Evolutionary conservation across 495 filamentous ascomycete species (phyloP).

Genomic region (Neurospora sp.): DNA sequence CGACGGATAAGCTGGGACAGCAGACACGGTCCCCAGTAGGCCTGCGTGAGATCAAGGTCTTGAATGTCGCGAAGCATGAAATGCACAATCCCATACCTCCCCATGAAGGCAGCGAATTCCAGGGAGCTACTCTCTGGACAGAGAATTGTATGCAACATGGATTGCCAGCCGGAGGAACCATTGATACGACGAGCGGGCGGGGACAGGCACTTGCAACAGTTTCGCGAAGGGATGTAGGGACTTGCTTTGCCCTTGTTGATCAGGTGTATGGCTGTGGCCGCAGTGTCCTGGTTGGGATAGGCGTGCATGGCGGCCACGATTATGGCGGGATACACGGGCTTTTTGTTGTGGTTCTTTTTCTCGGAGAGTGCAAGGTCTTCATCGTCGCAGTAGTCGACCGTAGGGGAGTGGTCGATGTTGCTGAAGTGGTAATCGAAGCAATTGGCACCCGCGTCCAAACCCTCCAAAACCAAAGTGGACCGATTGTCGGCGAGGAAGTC

Average conservation of each 20-base stretch:
- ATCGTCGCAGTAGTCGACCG: neutral
- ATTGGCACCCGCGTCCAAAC: neutral
- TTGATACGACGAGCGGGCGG: neutral
- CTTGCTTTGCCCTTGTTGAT: neutral
- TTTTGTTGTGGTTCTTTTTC: neutral
- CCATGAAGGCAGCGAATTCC: too few relatives aligned
- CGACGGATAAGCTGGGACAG: neutral
- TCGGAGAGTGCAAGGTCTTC: neutral
- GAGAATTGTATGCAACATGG: neutral
- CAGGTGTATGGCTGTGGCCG: neutral
- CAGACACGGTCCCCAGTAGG: neutral
- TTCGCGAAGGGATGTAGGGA: neutral
- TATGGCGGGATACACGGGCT: neutral
- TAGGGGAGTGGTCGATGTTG: neutral
- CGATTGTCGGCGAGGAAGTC: neutral
- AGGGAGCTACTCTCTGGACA: neutral
- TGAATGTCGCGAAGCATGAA: neutral
- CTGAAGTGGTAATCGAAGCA: neutral
- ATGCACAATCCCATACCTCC: neutral
- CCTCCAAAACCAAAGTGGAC: neutral
- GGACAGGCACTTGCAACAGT: neutral
- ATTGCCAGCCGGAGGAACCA: neutral
- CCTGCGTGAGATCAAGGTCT: neutral
- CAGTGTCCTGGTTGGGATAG: neutral
- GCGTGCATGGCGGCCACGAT: neutral